phyloP scores from a whole-genome alignment of 352 stramenopile species.

The Globisporangium rhizosaccharum region DNA sequence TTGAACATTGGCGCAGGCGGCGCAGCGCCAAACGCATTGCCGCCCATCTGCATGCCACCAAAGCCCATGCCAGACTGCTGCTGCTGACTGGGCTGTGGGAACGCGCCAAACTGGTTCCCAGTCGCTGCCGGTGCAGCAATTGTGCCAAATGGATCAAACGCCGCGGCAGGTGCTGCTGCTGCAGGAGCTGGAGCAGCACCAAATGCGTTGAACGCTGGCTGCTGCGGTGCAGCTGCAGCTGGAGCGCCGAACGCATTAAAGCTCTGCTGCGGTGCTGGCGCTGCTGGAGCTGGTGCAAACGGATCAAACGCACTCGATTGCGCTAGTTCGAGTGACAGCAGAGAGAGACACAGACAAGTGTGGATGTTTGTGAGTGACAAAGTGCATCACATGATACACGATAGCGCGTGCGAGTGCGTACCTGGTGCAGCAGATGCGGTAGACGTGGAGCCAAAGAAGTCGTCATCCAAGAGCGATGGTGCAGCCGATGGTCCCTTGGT shows the following conservation, averaged over 20 bases:
- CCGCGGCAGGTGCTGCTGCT: conserved; percentile 22
- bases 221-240: conserved; percentile 14
- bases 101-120: conserved; percentile 33
- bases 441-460: conserved; percentile 58
- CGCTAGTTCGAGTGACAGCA: conserved; percentile 7
- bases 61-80: conserved; percentile 31
- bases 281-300: conserved; percentile 39
- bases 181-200: conserved; percentile 31
- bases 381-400: neutral
- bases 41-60: neutral
- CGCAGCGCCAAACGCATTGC: conserved; percentile 31
- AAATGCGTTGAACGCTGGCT: conserved; percentile 63
- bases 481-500: conserved; percentile 54
- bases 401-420: conserved; percentile 28
- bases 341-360: neutral
- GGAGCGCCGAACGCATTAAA: conserved; percentile 39
- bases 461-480: conserved; percentile 67
- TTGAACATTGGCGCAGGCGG: conserved; percentile 40
- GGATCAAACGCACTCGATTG: conserved; percentile 55
- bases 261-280: conserved; percentile 21
- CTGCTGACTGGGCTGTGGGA: conserved; percentile 29
- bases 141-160: conserved; percentile 63
- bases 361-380: neutral
- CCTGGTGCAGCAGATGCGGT: neutral
- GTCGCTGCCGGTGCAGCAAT: conserved; percentile 20